phyloP scores from a whole-genome alignment of 768 basidiomycete genomes.

The Peribolospora baueri region DNA sequence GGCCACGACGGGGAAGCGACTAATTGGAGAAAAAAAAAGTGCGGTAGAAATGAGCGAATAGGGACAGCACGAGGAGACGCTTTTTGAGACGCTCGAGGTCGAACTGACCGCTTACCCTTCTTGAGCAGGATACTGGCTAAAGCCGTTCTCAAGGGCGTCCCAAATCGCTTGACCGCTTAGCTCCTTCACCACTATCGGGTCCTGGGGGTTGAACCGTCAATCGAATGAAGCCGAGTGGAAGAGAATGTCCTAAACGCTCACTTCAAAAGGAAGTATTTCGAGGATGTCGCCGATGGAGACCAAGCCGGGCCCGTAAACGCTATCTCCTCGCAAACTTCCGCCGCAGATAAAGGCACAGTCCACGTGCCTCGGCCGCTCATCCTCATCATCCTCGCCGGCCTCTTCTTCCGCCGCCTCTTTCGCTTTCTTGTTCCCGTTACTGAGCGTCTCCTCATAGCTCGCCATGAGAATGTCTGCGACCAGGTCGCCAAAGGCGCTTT shows the following conservation, averaged over 20 bases:
- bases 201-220: slow-evolving; percentile 13
- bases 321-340: slow-evolving; percentile 67
- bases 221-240: not conserved
- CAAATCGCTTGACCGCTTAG: slow-evolving; percentile 55
- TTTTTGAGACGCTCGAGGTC: not conserved
- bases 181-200: slow-evolving; percentile 41
- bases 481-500: slow-evolving; percentile 35
- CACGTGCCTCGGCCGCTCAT: slow-evolving; percentile 26
- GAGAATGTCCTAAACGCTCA: slow-evolving; percentile 24
- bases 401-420: slow-evolving; percentile 26
- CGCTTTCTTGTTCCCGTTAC: not conserved
- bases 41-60: too few species aligned
- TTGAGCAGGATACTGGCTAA: slow-evolving; percentile 63
- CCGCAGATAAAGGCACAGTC: slow-evolving; percentile 62
- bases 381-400: slow-evolving; percentile 20
- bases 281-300: slow-evolving; percentile 66
- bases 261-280: slow-evolving; percentile 65
- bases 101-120: slow-evolving; percentile 37
- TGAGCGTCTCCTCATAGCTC: slow-evolving; percentile 27
- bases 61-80: slow-evolving; percentile 1
- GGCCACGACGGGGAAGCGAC: slow-evolving; percentile 69
- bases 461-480: slow-evolving; percentile 63
- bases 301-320: slow-evolving; percentile 56
- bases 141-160: slow-evolving; percentile 47
- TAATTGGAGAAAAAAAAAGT: slow-evolving; percentile 15